Percentiles rank a stretch among this genome's conserved stretches.
Evolutionary conservation across 2,329 filamentous ascomycete species (phyloP).

Genomic region (Fusarium miscanthi): DNA sequence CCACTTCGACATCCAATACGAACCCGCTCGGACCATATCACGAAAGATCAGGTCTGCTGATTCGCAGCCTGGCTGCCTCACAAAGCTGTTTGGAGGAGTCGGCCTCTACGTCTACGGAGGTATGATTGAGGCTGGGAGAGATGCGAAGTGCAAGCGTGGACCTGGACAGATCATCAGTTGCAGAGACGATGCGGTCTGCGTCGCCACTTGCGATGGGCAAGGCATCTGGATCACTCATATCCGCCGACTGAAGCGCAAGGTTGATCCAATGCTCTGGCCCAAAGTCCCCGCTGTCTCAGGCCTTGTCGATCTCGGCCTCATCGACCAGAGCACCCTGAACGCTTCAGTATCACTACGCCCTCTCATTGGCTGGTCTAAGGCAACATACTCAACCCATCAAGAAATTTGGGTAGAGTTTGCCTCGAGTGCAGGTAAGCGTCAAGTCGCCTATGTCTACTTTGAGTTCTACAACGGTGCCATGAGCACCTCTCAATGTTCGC

Average conservation of each 20-base stretch:
- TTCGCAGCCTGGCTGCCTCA: conserved; percentile 30
- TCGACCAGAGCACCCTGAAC: neutral
- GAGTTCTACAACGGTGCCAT: conserved; percentile 35
- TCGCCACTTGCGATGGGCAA: conserved; percentile 21
- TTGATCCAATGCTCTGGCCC: conserved; percentile 31
- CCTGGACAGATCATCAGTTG: conserved; percentile 2
- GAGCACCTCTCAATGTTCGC: conserved; percentile 29
- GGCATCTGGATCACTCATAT: conserved; percentile 31
- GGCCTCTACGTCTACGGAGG: conserved; percentile 29
- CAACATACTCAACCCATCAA: neutral
- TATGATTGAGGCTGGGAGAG: conserved; percentile 1
- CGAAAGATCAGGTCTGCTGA: conserved; percentile 31
- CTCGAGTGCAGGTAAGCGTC: neutral
- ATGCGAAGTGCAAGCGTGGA: neutral
- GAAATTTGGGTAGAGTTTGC: conserved; percentile 21
- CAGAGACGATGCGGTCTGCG: conserved; percentile 9
- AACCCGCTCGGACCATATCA: conserved; percentile 15
- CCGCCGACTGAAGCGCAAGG: conserved; percentile 26
- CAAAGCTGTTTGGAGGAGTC: conserved; percentile 5
- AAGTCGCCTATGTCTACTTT: conserved; percentile 27
- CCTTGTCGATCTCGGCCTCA: conserved; percentile 1
- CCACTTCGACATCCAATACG: conserved; percentile 8
- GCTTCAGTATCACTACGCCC: neutral
- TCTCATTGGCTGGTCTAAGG: neutral
- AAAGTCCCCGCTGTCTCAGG: conserved; percentile 21